Evolutionary conservation across 2,329 filamentous ascomycete genomes (phyloP).

Genomic region (Xylaria arbuscula): DNA sequence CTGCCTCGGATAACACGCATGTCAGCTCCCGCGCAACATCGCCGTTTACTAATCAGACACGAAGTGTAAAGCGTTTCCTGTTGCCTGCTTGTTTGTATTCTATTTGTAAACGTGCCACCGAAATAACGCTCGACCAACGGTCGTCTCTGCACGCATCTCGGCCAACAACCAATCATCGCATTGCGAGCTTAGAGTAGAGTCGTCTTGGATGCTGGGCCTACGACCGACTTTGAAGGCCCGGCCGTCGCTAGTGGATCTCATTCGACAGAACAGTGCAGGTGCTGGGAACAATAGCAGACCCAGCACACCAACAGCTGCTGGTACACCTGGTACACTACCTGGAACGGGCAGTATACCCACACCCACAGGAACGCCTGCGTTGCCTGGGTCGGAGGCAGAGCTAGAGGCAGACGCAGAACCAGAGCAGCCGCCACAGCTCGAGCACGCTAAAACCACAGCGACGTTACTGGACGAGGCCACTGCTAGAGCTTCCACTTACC

Average conservation of each 20-base stretch:
- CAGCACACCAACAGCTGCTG: constrained; percentile 33
- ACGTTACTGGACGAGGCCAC: constrained; percentile 24
- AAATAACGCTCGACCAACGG: not conserved
- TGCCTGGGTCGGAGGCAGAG: constrained; percentile 33
- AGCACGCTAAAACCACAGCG: constrained; percentile 31
- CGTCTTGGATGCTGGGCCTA: constrained; percentile 59
- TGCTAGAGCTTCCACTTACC: constrained; percentile 43
- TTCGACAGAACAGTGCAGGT: constrained; percentile 49
- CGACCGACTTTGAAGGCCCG: constrained; percentile 64
- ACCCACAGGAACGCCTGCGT: constrained; percentile 37
- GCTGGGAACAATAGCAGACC: constrained; percentile 40
- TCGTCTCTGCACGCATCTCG: constrained; percentile 11
- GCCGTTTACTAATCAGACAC: constrained; percentile 10
- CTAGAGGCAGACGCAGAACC: constrained; percentile 13
- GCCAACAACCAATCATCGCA: constrained; percentile 27
- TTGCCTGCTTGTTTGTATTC: not conserved
- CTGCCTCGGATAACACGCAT: not conserved
- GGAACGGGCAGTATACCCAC: constrained; percentile 39
- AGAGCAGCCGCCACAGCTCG: constrained; percentile 16
- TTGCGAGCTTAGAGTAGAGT: constrained; percentile 2
- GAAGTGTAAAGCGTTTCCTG: not conserved
- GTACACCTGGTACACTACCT: constrained; percentile 17
- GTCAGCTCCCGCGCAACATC: not conserved
- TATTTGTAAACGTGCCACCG: not conserved
- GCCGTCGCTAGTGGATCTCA: constrained; percentile 65